Base-by-base conservation (phyloP, 768 basidiomycete species). In the Boletus bicolor region DNA sequence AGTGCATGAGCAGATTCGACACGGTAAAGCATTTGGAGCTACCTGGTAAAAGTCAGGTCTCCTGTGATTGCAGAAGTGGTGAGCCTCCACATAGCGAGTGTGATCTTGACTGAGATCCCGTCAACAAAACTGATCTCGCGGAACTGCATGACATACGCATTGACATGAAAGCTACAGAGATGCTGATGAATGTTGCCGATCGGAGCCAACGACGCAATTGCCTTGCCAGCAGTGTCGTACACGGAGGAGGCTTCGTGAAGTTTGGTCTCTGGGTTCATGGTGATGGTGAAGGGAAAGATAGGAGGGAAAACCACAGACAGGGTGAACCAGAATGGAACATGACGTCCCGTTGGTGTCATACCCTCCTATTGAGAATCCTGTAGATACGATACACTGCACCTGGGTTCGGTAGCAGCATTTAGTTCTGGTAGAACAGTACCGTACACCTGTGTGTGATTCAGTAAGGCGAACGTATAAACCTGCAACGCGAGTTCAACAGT, bases 11-110 rank as follows among this genome's bases (percentile, higher is more conserved):
- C 36, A 77, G 58, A 60, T 21, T 35, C 19, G 7, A 37, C 7
- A 37, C 11, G 14, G 3, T 3, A 26, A 44, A 38, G 43, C 2
- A 17, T n/a, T 24, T 7, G 14, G 15, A n/a, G 15, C 38, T 44
- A 68, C 61, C 64, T 79, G 78, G 60, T 76, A 74, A 54, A 80
- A 69, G 53, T 76, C 70, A 7, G 56, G 53, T 5, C 63, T 64
- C 21, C 72, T 69, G 57, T 76, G 77, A 4, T 69, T 74, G 64
- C 78, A 79, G 57, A 73, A 76, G 58, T 76, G 76, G 58, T 79
- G 76, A n/a, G 75, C 75, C 55, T 76, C 71, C 8, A 79, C 69
- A 45, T 74, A 67, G 15, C 76, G 69, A 12, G 62, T 67, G 30
- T 42, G 66, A 50, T 75, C 69, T 8, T 68, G 60, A 19, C 72